These are phyloP conservation scores for Inosperma sp. DNA, from an alignment of 768 basidiomycete genomes.

Conservation along the genomic window DNA sequence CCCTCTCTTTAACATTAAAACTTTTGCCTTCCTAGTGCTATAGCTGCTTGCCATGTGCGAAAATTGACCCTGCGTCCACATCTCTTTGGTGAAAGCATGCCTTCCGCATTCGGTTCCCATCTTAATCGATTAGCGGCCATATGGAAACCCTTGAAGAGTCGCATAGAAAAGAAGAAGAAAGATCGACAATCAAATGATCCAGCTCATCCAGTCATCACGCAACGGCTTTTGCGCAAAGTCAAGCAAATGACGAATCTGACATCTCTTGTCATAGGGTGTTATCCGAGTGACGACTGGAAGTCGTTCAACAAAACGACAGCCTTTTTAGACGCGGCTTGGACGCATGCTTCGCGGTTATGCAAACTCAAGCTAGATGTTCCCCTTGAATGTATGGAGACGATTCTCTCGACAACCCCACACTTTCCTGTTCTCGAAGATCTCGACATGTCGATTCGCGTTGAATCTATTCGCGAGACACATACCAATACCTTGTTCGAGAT, in stretches of 20 bases:
- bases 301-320: constrained; percentile 1
- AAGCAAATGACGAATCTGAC: constrained; percentile 10
- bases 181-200: too few relatives aligned
- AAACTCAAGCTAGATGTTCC: constrained; percentile 6
- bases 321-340: neutral
- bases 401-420: neutral
- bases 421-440: constrained; percentile 10
- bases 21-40: neutral
- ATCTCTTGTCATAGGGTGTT: constrained; percentile 11
- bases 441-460: neutral
- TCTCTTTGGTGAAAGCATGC: constrained; percentile 5
- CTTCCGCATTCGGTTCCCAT: neutral
- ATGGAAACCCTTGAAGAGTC: neutral
- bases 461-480: too few relatives aligned
- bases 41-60: constrained; percentile 7
- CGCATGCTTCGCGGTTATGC: neutral
- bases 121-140: neutral
- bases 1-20: neutral
- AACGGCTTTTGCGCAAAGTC: constrained; percentile 9
- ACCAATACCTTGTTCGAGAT: too few relatives aligned
- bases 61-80: constrained; percentile 13
- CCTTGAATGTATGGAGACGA: neutral
- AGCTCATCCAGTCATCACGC: neutral
- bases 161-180: neutral
- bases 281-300: constrained; percentile 2